Percentiles rank a stretch among this genome's conserved stretches.
Conservation (phyloP, 768 basidiomycete species). For the Trametes gibbosa region DNA sequence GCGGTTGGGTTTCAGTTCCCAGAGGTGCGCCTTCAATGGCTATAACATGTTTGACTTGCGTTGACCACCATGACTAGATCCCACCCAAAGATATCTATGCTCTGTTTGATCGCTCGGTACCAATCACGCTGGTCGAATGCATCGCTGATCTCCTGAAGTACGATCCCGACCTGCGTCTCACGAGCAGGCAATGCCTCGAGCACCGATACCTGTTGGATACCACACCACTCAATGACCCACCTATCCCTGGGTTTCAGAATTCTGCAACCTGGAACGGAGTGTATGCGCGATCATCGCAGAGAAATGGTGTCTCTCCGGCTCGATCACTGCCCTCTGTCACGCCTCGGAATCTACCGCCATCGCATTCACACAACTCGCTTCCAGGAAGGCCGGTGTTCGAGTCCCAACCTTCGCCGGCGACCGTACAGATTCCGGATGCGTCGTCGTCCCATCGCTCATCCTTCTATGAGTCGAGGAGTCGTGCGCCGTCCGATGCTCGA, state of each 20-base stretch:
- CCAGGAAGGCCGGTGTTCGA: conserved; percentile 37
- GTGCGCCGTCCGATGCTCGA: conserved; percentile 6
- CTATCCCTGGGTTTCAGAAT: conserved; percentile 40
- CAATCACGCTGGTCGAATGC: conserved; percentile 81
- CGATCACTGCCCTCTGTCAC: conserved; percentile 36
- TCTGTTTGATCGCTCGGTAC: conserved; percentile 77
- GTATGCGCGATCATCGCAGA: conserved; percentile 4
- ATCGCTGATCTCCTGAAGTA: conserved; percentile 91
- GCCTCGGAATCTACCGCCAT: conserved; percentile 45
- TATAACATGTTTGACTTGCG: conserved; percentile 11
- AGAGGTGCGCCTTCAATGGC: conserved; percentile 51
- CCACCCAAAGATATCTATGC: conserved; percentile 64
- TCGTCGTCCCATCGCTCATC: conserved; percentile 52
- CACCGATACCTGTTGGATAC: conserved; percentile 90
- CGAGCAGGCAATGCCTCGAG: conserved; percentile 81
- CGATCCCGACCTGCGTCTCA: conserved; percentile 84
- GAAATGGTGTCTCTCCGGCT: conserved; percentile 26
- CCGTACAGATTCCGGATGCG: conserved; percentile 43
- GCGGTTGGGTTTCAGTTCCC: conserved; percentile 85
- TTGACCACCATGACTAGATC: conserved; percentile 38
- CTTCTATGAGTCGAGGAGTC: conserved; percentile 41
- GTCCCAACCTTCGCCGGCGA: conserved; percentile 37
- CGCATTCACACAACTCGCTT: conserved; percentile 46
- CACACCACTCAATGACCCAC: conserved; percentile 60
- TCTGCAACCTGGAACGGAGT: conserved; percentile 13